A percentile compares a stretch with the other conserved stretches of the same genome.
Evolutionary conservation across 73 alveolate species (phyloP).

Genomic region (Halteria grandinella): DNA sequence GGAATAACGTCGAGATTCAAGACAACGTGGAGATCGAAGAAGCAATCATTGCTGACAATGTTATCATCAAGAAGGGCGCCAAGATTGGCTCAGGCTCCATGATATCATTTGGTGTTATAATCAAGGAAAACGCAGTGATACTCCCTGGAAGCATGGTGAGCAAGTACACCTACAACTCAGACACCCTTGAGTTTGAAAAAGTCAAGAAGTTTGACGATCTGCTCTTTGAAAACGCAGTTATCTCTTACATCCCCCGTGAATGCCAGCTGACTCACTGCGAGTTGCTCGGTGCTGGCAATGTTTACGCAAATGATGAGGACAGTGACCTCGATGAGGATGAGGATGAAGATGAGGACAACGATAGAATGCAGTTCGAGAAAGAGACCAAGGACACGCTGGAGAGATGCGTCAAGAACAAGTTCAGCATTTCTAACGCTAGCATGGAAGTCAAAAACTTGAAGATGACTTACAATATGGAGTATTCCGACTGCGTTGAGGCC

Average conservation of each 20-base stretch:
- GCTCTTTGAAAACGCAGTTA: slow-evolving; percentile 23
- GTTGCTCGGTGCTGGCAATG: slow-evolving; percentile 5
- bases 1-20: slow-evolving; percentile 40
- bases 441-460: slow-evolving; percentile 32
- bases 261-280: slow-evolving; percentile 27
- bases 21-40: slow-evolving; percentile 17
- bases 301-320: neutral
- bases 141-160: neutral
- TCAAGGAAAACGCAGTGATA: slow-evolving; percentile 18
- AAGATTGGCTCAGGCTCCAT: slow-evolving; percentile 24
- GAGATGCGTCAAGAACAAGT: neutral
- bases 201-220: neutral
- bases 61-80: neutral
- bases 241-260: slow-evolving; percentile 41
- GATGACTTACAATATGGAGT: slow-evolving; percentile 39
- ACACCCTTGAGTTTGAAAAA: slow-evolving; percentile 16
- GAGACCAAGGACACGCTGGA: slow-evolving; percentile 37
- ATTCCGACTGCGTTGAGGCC: slow-evolving; percentile 44
- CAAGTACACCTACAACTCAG: slow-evolving; percentile 30
- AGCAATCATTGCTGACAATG: slow-evolving; percentile 44
- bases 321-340: slow-evolving; percentile 52
- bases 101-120: slow-evolving; percentile 16
- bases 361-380: neutral
- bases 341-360: slow-evolving; percentile 3
- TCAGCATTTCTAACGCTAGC: neutral